These are phyloP conservation scores for Fonsecaea nubica DNA, from an alignment of 2,329 filamentous ascomycete species.

Conservation along the genomic window DNA sequence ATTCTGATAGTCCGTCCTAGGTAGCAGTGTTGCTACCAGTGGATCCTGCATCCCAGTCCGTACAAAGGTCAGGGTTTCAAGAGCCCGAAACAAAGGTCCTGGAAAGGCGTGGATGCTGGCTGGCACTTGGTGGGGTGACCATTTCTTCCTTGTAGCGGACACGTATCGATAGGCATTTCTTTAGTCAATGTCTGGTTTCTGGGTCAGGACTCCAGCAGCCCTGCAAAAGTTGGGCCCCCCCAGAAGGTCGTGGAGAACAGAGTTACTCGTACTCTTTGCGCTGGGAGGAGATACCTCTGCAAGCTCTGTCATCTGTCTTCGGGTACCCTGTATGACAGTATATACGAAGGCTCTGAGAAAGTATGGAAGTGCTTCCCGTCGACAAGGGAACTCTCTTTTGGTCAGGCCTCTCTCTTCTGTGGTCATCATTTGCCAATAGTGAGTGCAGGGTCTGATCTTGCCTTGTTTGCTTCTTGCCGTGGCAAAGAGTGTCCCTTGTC, in stretches of 20 bases:
- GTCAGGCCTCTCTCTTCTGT: neutral
- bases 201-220: neutral
- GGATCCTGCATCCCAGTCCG: neutral
- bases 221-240: neutral
- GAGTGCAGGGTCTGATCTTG: neutral
- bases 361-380: neutral
- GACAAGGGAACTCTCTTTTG: neutral
- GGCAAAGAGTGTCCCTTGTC: constrained; percentile 2
- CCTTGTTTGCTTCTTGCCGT: neutral
- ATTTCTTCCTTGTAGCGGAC: neutral
- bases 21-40: neutral
- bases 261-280: neutral
- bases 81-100: constrained; percentile 11
- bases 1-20: neutral
- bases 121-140: neutral
- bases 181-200: neutral
- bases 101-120: constrained; percentile 11
- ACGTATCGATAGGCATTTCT: constrained; percentile 11
- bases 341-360: neutral
- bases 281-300: neutral
- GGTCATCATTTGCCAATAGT: neutral
- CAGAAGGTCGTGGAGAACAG: neutral
- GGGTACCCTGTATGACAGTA: neutral
- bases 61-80: neutral
- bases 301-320: neutral